Evolutionary conservation across 352 stramenopile genomes (phyloP), one percentile per base, ranked within the genome.

Genomic region (Globisporangium acanthophoron): DNA sequence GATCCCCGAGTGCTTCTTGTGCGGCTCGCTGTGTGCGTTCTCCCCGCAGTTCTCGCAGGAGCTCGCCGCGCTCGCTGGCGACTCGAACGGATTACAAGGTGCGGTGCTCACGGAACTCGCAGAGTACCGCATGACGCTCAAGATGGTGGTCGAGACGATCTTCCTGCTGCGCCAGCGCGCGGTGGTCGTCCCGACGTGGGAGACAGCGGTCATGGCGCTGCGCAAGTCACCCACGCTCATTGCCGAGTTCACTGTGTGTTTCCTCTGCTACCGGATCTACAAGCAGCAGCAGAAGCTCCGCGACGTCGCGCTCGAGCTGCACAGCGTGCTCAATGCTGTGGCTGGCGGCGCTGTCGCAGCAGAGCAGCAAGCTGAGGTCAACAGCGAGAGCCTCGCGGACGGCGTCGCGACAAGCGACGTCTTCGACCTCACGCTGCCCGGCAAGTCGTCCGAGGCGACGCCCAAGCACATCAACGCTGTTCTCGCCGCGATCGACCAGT

Each of bases 41-140:
- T 60, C 73, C 8, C 33, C 64, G 31, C 50, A 49, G n/a, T 69
- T 85, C 35, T 60, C 69, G 16, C 48, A 64, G 11, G 79, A 92
- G 9, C 21, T 90, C 1, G 31, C 76, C 0, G 50, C 58, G 12
- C 61, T 88, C 15, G 24, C 81, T 4, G 69, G 52, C 5, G 58
- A 40, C 49, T 40, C 63, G 16, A 54, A 69, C 11, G 69, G 62
- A 18, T 64, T 50, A 0, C 53, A 63, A 18, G 60, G 76, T 4
- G 63, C 74, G 13, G 41, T 85, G 24, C 58, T 76, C 24, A 63
- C 69, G 13, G 62, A 65, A 24, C 40, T 80, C 15, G 59, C 73
- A 0, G 75, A 83, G 53, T 90, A 87, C 48, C 68, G 78, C 27
- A 89, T 94, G 82, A 92, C 80, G 9, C 57, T 89, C 49, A 91